A percentile compares a stretch with the other conserved stretches of the same genome.
Evolutionary conservation across 148 eudicot genomes (phyloP).

Genomic region (Camellia lanceoleosa): DNA sequence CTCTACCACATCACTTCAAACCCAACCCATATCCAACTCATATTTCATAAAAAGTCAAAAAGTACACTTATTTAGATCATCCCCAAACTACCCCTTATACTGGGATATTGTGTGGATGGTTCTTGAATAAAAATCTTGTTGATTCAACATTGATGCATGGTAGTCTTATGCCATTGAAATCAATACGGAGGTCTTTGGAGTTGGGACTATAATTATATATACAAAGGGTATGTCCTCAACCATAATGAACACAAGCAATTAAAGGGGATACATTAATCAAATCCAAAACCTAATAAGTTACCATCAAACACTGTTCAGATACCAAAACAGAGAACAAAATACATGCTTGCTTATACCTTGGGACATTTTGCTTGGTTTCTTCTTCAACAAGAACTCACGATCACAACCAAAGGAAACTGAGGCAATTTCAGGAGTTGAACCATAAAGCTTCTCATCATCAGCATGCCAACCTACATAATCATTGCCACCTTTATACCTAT

Average conservation of each 20-base stretch:
- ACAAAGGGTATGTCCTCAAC: neutral
- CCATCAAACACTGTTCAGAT: neutral
- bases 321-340: neutral
- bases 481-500: constrained; percentile 77
- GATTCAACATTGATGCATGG: neutral
- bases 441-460: constrained; percentile 88
- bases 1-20: too few relatives aligned
- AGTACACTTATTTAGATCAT: too few relatives aligned
- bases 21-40: too few relatives aligned
- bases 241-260: neutral
- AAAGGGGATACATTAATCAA: neutral
- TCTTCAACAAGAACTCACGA: constrained; percentile 78
- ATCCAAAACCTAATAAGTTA: neutral
- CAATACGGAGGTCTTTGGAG: neutral
- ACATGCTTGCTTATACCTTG: constrained; percentile 27
- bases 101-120: neutral
- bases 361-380: constrained; percentile 38
- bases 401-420: constrained; percentile 94
- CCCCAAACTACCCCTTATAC: too few relatives aligned
- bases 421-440: constrained; percentile 83
- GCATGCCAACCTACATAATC: constrained; percentile 95
- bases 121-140: neutral
- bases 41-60: too few relatives aligned
- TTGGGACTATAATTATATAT: neutral
- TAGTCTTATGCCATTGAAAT: neutral